Base-by-base conservation (phyloP, 179 eudicot genomes). In the Beta macrorhiza region DNA sequence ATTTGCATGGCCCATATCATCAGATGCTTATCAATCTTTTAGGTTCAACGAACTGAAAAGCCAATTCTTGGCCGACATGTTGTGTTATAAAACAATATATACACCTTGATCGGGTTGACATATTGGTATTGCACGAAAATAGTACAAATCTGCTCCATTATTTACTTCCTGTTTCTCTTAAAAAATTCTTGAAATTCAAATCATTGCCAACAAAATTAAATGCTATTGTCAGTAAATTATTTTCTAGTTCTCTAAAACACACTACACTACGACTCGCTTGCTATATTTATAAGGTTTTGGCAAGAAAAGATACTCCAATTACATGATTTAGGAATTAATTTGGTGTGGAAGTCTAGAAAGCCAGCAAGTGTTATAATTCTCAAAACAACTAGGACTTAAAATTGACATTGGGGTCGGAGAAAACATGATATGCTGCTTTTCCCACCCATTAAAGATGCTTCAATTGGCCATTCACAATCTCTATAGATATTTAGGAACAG, bases 111-210 rank as follows among this genome's bases (percentile, higher is more conserved):
- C 17, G 22, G 77, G 53, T 51, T 76, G 52, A 77, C 37, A 59
- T 29, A 29, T 29, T 29, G 32, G 49, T 29, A 29, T 82, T 70
- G n/a, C 64, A 51, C n/a, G 44, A 76, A 32, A 14, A 68, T 75
- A 81, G 67, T 74, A 76, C 32, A 68, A 19, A 15, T 71, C 71
- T 72, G 13, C 67, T 67, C 37, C 19, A 20, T 32, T 32, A 47
- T n/a, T 19, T 10, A 62, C 16, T 65, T 81, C 52, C 19, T 55
- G 32, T 72, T 71, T 51, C 32, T 74, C 55, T 74, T 0, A 10
- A 29, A 1, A 63, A 29, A 52, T 37, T 37, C 42, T 37, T 37
- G 42, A 37, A 55, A 9, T 81, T 9, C 68, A 68, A 68, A 67
- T 44, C 61, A 61, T 15, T 49, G 47, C 13, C 57, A 29, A 65